Conservation (phyloP, 1,284 basidiomycete species). For the Ustilago loliicola region DNA sequence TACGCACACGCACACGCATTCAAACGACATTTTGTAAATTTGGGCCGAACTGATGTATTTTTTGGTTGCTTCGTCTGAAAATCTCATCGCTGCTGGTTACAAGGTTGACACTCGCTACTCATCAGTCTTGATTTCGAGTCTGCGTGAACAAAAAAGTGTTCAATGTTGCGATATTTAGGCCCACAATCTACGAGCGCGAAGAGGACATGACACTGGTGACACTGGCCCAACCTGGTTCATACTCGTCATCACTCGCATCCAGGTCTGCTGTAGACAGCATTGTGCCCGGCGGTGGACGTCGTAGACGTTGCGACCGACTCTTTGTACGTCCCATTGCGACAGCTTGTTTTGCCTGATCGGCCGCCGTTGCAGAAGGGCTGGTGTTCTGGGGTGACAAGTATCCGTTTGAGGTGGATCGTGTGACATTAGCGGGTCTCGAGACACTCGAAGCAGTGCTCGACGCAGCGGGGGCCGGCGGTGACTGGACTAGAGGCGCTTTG, state of each 20-base stretch:
- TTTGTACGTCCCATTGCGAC: constrained; percentile 54
- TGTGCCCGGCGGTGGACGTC: constrained; percentile 60
- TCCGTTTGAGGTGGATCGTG: constrained; percentile 21
- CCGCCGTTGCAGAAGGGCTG: constrained; percentile 11
- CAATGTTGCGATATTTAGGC: not conserved
- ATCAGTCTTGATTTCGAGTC: not conserved
- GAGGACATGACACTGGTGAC: constrained; percentile 59
- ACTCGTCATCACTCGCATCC: constrained; percentile 67
- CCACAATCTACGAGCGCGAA: constrained; percentile 25
- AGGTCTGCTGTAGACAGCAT: constrained; percentile 60
- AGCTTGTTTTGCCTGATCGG: constrained; percentile 46
- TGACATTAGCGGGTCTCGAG: not conserved
- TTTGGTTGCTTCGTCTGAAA: constrained; percentile 13
- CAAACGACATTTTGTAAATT: constrained; percentile 5
- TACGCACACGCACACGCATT: not conserved
- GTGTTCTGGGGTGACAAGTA: constrained; percentile 7
- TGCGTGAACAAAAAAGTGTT: constrained; percentile 7
- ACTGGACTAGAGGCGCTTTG: constrained; percentile 33
- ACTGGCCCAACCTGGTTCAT: constrained; percentile 65
- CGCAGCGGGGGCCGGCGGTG: not conserved
- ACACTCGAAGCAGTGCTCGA: constrained; percentile 10
- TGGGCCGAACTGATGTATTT: constrained; percentile 6
- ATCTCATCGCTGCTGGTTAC: constrained; percentile 16
- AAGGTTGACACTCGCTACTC: not conserved
- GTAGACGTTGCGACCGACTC: constrained; percentile 52